These are phyloP conservation scores for Kuraishia floccosa DNA, from an alignment of 805 yeast genomes.

Conservation along the genomic window DNA sequence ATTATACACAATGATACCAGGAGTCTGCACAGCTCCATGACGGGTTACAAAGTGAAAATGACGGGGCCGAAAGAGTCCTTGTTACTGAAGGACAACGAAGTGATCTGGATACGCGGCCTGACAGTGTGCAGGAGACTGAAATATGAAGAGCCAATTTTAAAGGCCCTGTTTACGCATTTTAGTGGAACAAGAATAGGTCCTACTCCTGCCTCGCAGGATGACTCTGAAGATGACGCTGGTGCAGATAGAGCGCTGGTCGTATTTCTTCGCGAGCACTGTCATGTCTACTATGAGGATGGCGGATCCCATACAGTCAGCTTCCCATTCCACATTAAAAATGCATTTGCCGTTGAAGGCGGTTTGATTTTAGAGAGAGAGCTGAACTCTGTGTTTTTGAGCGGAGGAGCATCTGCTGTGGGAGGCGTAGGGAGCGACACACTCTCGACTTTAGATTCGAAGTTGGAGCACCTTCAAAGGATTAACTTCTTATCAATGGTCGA, in stretches of 20 bases:
- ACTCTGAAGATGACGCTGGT: constrained; percentile 5
- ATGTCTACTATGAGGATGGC: constrained; percentile 53
- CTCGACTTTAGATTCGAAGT: constrained; percentile 1
- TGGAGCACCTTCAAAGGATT: too few species aligned
- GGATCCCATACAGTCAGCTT: constrained; percentile 47
- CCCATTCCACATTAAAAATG: constrained; percentile 55
- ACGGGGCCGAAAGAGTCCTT: constrained; percentile 12
- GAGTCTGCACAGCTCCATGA: too few species aligned
- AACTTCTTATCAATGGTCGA: constrained; percentile 59
- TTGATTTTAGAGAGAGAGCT: constrained; percentile 41
- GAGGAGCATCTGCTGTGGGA: background rate
- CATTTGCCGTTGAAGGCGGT: constrained; percentile 59
- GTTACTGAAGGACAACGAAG: constrained; percentile 20
- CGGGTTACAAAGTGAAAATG: constrained; percentile 1
- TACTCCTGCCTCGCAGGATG: constrained; percentile 4
- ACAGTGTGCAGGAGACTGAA: constrained; percentile 33
- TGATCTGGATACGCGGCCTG: constrained; percentile 39
- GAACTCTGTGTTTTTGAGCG: background rate
- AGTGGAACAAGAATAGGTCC: constrained; percentile 9
- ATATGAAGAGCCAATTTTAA: constrained; percentile 38
- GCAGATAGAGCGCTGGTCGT: constrained; percentile 41
- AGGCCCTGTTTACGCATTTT: constrained; percentile 55
- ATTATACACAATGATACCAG: too few species aligned
- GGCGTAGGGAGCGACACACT: background rate
- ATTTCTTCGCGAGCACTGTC: constrained; percentile 46